Conservation (phyloP, 2,329 filamentous ascomycete species). For the Dendryphion nanum region DNA sequence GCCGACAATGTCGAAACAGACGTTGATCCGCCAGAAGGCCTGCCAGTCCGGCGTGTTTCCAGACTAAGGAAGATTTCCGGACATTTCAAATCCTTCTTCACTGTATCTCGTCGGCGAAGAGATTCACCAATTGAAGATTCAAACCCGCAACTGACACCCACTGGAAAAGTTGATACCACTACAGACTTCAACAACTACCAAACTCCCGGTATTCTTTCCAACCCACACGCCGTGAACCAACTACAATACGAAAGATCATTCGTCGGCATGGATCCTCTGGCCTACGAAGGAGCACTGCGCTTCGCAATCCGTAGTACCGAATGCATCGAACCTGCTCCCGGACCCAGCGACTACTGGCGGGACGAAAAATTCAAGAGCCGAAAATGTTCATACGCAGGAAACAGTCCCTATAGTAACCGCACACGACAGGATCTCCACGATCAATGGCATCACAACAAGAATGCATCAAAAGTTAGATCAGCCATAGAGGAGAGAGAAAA, state of each 20-base stretch:
- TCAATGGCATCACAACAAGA: no score
- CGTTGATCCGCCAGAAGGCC: not conserved
- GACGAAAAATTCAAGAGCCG: not conserved
- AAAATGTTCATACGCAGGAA: not conserved
- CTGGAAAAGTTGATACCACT: no score
- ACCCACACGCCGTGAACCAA: no score
- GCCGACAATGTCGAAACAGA: not conserved
- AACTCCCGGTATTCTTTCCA: no score
- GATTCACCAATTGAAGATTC: slow-evolving; percentile 1
- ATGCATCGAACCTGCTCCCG: not conserved
- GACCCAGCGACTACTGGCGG: not conserved
- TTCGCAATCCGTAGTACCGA: not conserved
- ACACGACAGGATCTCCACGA: no score
- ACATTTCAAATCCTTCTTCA: not conserved
- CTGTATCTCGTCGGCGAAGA: slow-evolving; percentile 1
- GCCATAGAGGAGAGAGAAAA: no score
- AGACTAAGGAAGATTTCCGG: not conserved
- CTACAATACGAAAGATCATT: no score
- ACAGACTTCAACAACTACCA: no score
- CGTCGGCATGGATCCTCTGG: not conserved
- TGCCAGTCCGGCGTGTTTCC: not conserved
- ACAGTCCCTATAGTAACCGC: no score
- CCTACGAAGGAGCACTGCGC: not conserved
- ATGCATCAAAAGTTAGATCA: no score
- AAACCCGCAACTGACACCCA: no score